phyloP scores from a whole-genome alignment of 306 rosid species.

The Lathyrus oleraceus region DNA sequence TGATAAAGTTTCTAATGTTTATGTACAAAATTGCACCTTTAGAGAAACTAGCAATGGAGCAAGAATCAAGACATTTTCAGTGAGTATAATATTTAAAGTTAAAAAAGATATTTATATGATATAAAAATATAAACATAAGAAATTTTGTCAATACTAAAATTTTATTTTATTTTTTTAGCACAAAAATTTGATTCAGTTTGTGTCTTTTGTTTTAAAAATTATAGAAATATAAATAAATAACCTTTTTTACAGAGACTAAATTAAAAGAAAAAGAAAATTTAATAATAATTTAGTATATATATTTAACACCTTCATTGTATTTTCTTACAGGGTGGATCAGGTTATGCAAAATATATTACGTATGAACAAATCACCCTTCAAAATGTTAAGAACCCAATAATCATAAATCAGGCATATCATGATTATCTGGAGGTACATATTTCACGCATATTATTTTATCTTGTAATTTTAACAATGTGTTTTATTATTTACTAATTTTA shows the following conservation, averaged over 20 bases:
- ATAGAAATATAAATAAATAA: not conserved
- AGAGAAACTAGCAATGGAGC: slow-evolving; percentile 37
- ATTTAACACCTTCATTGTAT: not conserved
- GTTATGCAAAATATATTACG: slow-evolving; percentile 43
- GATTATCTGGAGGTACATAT: not conserved
- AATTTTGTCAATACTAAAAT: not conserved
- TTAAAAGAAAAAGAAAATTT: not conserved
- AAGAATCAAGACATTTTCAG: slow-evolving; percentile 49
- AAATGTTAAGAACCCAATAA: slow-evolving; percentile 28
- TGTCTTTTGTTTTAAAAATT: no score
- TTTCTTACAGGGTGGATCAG: slow-evolving; percentile 41
- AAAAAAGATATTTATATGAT: no score
- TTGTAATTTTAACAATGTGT: not conserved
- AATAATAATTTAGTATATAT: no score
- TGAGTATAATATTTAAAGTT: not conserved
- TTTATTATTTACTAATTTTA: not conserved
- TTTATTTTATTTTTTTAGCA: no score
- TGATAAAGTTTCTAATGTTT: slow-evolving; percentile 31
- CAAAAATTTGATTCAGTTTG: no score
- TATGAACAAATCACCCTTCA: slow-evolving; percentile 33
- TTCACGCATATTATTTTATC: not conserved
- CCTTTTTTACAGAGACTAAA: not conserved
- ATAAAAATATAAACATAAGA: not conserved
- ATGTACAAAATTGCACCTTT: slow-evolving; percentile 43
- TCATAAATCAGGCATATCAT: slow-evolving; percentile 37